Conservation (phyloP, 2,329 filamentous ascomycete genomes). For the Neurospora crassa region DNA sequence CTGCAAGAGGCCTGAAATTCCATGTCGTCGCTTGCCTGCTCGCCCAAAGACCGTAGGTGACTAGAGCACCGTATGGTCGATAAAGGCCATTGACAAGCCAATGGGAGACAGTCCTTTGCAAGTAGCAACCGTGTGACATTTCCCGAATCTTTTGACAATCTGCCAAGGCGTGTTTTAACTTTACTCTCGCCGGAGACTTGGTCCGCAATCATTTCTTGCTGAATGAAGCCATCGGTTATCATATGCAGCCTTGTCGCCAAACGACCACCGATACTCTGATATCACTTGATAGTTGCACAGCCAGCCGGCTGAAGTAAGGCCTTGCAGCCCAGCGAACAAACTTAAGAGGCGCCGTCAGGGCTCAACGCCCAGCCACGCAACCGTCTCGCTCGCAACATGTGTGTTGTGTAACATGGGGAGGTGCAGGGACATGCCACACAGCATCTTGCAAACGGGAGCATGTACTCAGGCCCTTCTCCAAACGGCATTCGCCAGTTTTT, state of each 20-base stretch:
- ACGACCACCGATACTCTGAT: background rate
- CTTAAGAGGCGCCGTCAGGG: background rate
- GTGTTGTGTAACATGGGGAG: background rate
- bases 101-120: background rate
- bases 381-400: background rate
- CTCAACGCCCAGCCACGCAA: background rate
- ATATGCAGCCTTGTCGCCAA: background rate
- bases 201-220: background rate
- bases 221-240: background rate
- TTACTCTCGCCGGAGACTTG: background rate
- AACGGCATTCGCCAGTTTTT: background rate
- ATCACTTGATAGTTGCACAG: background rate
- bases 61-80: background rate
- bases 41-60: background rate
- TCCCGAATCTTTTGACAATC: background rate
- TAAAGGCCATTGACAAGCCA: background rate
- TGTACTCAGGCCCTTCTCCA: background rate
- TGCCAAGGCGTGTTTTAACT: background rate
- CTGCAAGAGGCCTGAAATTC: background rate
- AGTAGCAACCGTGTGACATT: background rate
- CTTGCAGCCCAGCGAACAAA: background rate
- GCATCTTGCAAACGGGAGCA: background rate
- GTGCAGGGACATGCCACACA: background rate
- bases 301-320: background rate
- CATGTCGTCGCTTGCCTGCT: background rate